These are phyloP conservation scores for Saccharomycopsis hybrid DNA, from an alignment of 1,139 yeast species.

Conservation along the genomic window DNA sequence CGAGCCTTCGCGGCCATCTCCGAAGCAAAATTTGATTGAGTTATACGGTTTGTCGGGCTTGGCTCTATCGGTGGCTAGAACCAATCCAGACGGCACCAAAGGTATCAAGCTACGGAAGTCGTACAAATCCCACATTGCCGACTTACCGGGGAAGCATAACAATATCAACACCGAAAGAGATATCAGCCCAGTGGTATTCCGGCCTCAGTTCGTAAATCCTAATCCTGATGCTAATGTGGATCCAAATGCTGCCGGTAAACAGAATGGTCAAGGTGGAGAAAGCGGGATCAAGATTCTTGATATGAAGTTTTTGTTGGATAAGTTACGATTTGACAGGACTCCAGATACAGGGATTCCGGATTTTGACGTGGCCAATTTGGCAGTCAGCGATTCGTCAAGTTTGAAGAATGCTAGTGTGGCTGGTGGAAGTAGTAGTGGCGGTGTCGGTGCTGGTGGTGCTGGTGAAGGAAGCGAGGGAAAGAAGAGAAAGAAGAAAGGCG, in stretches of 20 bases:
- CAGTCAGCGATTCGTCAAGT: slow-evolving; percentile 44
- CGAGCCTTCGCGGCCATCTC: slow-evolving; percentile 54
- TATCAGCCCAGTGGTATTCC: slow-evolving; percentile 24
- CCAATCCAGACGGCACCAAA: slow-evolving; percentile 82
- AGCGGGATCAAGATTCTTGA: slow-evolving; percentile 42
- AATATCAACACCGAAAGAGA: slow-evolving; percentile 25
- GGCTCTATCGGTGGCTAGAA: slow-evolving; percentile 76
- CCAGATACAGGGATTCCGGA: slow-evolving; percentile 74
- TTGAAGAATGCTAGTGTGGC: slow-evolving; percentile 5
- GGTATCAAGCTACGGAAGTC: slow-evolving; percentile 91
- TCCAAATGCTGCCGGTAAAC: too few species aligned
- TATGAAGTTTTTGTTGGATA: slow-evolving; percentile 40
- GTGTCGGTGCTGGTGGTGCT: neutral
- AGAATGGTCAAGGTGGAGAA: slow-evolving; percentile 1
- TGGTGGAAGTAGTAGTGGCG: neutral
- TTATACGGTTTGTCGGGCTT: slow-evolving; percentile 62
- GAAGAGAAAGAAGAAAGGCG: slow-evolving; percentile 17
- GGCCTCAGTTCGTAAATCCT: slow-evolving; percentile 20
- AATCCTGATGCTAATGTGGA: too few species aligned
- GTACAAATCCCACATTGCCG: slow-evolving; percentile 84
- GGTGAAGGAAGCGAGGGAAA: slow-evolving; percentile 13
- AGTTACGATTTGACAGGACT: slow-evolving; percentile 60
- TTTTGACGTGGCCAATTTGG: slow-evolving; percentile 63
- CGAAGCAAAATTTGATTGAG: slow-evolving; percentile 61
- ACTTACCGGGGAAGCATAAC: slow-evolving; percentile 73